Evolutionary conservation across 306 rosid species (phyloP).

Genomic region (Hylodesmum podocarpum): DNA sequence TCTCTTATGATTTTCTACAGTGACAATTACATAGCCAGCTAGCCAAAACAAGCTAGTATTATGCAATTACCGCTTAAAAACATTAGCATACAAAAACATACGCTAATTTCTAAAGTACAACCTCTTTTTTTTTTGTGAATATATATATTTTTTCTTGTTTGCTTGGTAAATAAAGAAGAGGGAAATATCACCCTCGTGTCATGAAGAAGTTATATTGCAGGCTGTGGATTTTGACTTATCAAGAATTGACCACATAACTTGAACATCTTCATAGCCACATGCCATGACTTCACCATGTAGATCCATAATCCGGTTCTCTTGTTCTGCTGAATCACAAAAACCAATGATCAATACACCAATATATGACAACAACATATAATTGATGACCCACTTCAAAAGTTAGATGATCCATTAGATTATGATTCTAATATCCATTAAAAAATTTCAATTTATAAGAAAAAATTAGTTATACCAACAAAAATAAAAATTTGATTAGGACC

Average conservation of each 20-base stretch:
- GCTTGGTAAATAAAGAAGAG: neutral
- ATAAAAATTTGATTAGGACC: too few species aligned
- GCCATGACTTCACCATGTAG: constrained; percentile 97
- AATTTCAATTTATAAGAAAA: too few species aligned
- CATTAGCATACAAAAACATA: constrained; percentile 21
- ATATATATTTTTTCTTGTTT: neutral
- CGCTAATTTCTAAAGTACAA: neutral
- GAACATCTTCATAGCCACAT: constrained; percentile 90
- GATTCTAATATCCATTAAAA: too few species aligned
- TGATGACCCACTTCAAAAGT: neutral
- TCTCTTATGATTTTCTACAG: constrained; percentile 35
- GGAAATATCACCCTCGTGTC: neutral
- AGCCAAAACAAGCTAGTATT: constrained; percentile 32
- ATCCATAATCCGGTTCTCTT: constrained; percentile 62
- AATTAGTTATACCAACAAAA: too few species aligned
- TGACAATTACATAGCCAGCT: constrained; percentile 10
- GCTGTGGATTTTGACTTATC: constrained; percentile 80
- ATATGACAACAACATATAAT: neutral
- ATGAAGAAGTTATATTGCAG: constrained; percentile 64
- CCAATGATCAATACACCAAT: neutral
- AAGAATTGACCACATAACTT: constrained; percentile 96
- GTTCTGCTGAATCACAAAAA: constrained; percentile 41
- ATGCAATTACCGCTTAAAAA: constrained; percentile 2
- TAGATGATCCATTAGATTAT: too few species aligned
- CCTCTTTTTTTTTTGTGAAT: neutral